A percentile compares a stretch with the other conserved stretches of the same genome.
phyloP scores from a whole-genome alignment of 805 yeast genomes.

The Saccharomycopsis synnaedendra region DNA sequence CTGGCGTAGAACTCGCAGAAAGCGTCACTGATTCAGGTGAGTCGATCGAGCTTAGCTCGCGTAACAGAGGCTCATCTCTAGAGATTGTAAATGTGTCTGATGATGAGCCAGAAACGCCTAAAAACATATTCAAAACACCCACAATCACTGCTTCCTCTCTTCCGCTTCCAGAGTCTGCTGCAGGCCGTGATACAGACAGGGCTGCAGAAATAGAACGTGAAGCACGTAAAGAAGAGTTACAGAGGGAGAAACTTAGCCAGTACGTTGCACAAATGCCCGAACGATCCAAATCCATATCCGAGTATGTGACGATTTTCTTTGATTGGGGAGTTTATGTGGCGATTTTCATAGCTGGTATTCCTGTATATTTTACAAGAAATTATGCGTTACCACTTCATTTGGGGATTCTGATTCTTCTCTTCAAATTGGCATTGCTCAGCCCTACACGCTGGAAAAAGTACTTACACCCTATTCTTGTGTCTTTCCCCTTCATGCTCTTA shows the following conservation, averaged over 20 bases:
- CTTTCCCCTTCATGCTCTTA: constrained; percentile 53
- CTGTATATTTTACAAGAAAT: constrained; percentile 46
- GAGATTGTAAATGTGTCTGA: background rate
- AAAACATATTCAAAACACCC: background rate
- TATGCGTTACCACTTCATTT: constrained; percentile 54
- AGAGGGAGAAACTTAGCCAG: constrained; percentile 12
- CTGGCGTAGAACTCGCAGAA: constrained; percentile 22
- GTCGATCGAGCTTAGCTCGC: constrained; percentile 9
- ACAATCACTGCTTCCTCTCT: background rate
- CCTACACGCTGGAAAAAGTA: constrained; percentile 38
- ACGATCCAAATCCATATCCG: constrained; percentile 22
- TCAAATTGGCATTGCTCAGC: constrained; percentile 34
- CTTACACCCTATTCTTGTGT: constrained; percentile 62
- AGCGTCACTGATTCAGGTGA: background rate
- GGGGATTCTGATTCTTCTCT: constrained; percentile 46
- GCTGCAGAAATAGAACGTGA: constrained; percentile 6
- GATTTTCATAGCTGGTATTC: constrained; percentile 43
- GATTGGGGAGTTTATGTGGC: constrained; percentile 43
- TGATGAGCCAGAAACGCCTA: background rate
- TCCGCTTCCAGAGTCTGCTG: background rate
- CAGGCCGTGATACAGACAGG: background rate
- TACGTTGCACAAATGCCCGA: constrained; percentile 14
- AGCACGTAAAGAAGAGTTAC: constrained; percentile 11
- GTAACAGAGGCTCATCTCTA: constrained; percentile 6
- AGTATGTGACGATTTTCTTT: constrained; percentile 32